Percentiles rank a stretch among this genome's conserved stretches.
These are phyloP conservation scores for Allantophomopsis lycopodina DNA, from an alignment of 2,329 filamentous ascomycete genomes.

Conservation along the genomic window DNA sequence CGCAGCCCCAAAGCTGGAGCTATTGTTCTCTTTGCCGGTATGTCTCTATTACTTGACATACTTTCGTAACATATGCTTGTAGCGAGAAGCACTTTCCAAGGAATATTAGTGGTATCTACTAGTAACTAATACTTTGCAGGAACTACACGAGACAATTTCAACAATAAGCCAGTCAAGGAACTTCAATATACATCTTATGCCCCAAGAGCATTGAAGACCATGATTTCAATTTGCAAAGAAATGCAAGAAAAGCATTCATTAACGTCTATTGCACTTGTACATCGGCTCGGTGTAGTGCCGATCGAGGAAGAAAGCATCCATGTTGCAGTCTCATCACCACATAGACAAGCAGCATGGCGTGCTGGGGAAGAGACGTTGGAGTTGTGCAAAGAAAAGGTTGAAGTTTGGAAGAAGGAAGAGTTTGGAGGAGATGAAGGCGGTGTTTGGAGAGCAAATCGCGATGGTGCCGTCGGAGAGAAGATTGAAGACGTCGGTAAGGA, in stretches of 20 bases:
- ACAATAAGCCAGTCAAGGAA: slow-evolving; percentile 54
- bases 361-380: slow-evolving; percentile 86
- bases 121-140: slow-evolving; percentile 27
- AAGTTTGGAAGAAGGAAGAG: slow-evolving; percentile 91
- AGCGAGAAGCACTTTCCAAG: too few relatives aligned
- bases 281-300: slow-evolving; percentile 74
- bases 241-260: slow-evolving; percentile 49
- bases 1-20: slow-evolving; percentile 62
- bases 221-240: slow-evolving; percentile 47
- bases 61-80: too few relatives aligned
- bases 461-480: slow-evolving; percentile 46
- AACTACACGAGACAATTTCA: slow-evolving; percentile 66
- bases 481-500: slow-evolving; percentile 17
- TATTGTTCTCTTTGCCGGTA: slow-evolving; percentile 65
- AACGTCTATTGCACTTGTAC: slow-evolving; percentile 64
- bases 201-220: slow-evolving; percentile 53
- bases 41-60: slow-evolving; percentile 4
- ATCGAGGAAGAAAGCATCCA: slow-evolving; percentile 90
- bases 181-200: slow-evolving; percentile 66
- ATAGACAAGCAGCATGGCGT: slow-evolving; percentile 73
- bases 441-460: slow-evolving; percentile 79
- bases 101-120: background rate
- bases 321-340: slow-evolving; percentile 72
- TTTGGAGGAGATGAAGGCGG: slow-evolving; percentile 63
- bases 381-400: slow-evolving; percentile 71